A percentile compares a stretch with the other conserved stretches of the same genome.
Evolutionary conservation across 2,329 filamentous ascomycete species (phyloP).

Genomic region (Lanzia echinophila): DNA sequence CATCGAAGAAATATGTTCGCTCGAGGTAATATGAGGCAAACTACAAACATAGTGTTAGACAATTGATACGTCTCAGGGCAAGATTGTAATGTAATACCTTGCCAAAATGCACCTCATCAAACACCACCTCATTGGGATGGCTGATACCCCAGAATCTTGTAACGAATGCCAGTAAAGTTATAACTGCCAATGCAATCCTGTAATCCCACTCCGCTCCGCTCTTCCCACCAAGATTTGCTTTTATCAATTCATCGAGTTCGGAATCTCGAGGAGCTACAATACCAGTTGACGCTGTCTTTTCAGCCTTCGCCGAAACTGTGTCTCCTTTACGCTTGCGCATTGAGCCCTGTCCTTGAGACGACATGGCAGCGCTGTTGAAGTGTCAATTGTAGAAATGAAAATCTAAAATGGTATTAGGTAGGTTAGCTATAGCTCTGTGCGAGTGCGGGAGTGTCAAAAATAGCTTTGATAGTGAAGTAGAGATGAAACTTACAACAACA

Average conservation of each 20-base stretch:
- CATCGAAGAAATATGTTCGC: slow-evolving; percentile 99
- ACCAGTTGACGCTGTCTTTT: slow-evolving; percentile 32
- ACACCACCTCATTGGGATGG: slow-evolving; percentile 94
- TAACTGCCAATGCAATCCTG: slow-evolving; percentile 66
- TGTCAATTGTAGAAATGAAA: slow-evolving; percentile 15
- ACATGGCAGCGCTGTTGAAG: slow-evolving; percentile 21
- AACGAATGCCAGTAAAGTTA: slow-evolving; percentile 78
- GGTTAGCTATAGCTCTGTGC: slow-evolving; percentile 19
- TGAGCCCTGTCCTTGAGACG: slow-evolving; percentile 25
- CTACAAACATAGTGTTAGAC: slow-evolving; percentile 34
- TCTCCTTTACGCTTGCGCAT: slow-evolving; percentile 37
- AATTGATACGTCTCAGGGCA: neutral
- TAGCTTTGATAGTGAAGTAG: neutral
- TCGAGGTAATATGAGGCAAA: slow-evolving; percentile 81
- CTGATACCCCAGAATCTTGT: slow-evolving; percentile 95
- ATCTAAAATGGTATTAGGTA: neutral
- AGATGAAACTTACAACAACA: slow-evolving; percentile 5
- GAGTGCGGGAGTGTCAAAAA: slow-evolving; percentile 1
- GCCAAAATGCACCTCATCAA: slow-evolving; percentile 98
- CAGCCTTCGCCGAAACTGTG: slow-evolving; percentile 42
- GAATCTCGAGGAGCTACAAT: slow-evolving; percentile 29
- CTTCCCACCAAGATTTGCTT: slow-evolving; percentile 35
- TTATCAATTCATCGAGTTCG: slow-evolving; percentile 46
- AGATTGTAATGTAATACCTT: slow-evolving; percentile 57
- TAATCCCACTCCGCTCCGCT: slow-evolving; percentile 71